Evolutionary conservation across 352 stramenopile genomes (phyloP), one percentile per base, ranked within the genome.

Genomic region (Aphanomyces stellatus): DNA sequence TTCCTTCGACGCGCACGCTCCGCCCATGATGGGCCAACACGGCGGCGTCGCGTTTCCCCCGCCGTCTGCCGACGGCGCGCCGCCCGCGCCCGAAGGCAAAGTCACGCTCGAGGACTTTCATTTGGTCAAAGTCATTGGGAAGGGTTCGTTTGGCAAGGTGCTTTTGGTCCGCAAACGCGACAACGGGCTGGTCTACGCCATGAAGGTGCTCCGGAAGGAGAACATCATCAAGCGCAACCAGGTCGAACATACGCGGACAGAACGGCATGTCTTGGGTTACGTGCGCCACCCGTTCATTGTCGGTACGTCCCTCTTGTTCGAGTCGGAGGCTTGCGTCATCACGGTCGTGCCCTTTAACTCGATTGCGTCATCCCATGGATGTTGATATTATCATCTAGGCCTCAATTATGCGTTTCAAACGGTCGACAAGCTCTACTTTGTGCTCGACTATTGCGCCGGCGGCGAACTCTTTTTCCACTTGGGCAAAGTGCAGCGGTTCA

Each of bases 201-300:
- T 99, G 82, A 99, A 99, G 72, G 95, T 99, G n/a, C 78, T 99
- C 55, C 85, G 90, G 51, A 99, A 99, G 79, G 94, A 98, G 64
- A 98, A 98, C 71, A 98, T 99, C 67, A 98, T 99, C 73, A 98
- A 98, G 72, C 85, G 96, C 53, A 99, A 99, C 72, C 96, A 99
- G 78, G 91, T 99, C 30, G 96, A 99, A 77, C 96, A 99, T 78
- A 99, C 96, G n/a, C 97, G 95, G 71, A 99, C 96, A 25, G 97
- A 99, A 82, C 84, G 96, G 19, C 96, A 95, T 69, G 96, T 99
- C 31, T 80, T 99, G 10, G 96, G 93, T 28, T 98, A 98, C 72
- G 93, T 99, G 42, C 90, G 93, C 43, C 96, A 99, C 73, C 97
- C 96, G 42, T 99, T 99, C 74, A 98, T 99, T 70, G 96, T 99